phyloP scores from a whole-genome alignment of 1,284 basidiomycete species.

The Cystobasidium slooffiae region DNA sequence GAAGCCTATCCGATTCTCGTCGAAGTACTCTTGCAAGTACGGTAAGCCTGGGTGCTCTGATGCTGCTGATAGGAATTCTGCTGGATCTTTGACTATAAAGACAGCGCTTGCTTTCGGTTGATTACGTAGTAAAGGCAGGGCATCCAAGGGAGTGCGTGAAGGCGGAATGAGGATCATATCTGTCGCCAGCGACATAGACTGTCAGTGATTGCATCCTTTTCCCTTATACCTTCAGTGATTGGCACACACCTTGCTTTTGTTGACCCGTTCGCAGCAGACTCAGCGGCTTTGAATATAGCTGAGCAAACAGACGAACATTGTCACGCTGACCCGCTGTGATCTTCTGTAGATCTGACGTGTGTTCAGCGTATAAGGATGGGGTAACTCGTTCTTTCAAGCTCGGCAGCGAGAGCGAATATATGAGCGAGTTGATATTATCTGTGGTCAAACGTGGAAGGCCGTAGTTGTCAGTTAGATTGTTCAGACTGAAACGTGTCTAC shows the following conservation, averaged over 20 bases:
- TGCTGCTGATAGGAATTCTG: background rate
- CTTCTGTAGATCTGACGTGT: background rate
- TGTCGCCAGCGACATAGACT: background rate
- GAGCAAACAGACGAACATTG: background rate
- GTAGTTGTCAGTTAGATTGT: too few species aligned
- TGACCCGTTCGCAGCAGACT: slow-evolving; percentile 12
- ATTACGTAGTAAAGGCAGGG: background rate
- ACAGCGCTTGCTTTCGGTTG: background rate
- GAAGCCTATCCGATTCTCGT: background rate
- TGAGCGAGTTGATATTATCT: slow-evolving; percentile 11
- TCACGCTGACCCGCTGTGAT: background rate
- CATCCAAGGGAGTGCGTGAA: background rate
- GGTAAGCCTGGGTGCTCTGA: background rate
- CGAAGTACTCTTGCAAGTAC: background rate
- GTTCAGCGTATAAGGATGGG: slow-evolving; percentile 14
- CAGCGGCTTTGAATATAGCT: background rate
- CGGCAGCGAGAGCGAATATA: background rate
- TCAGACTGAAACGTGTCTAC: too few species aligned
- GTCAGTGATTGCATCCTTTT: background rate
- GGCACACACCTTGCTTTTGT: slow-evolving; percentile 5
- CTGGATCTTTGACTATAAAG: slow-evolving; percentile 9
- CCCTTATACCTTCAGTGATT: background rate
- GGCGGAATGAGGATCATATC: slow-evolving; percentile 7
- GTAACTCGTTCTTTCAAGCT: background rate
- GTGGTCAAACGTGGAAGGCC: background rate